These are phyloP conservation scores for Mycosarcoma maydis DNA, from an alignment of 1,284 basidiomycete genomes.

Conservation along the genomic window DNA sequence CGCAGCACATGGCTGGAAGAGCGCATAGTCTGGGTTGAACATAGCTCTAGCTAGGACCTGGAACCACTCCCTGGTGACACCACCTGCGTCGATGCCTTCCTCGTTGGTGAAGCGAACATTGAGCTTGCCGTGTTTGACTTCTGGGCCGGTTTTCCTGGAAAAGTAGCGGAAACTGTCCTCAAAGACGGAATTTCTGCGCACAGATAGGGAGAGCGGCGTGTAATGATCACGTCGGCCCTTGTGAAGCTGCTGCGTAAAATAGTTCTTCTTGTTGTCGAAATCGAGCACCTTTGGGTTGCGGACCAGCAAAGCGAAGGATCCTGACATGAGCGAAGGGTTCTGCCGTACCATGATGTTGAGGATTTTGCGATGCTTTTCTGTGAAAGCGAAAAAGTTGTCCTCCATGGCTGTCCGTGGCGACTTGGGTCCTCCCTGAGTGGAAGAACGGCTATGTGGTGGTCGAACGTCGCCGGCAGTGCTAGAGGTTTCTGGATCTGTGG, in stretches of 20 bases:
- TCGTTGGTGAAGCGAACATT: constrained; percentile 97
- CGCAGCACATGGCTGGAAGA: constrained; percentile 89
- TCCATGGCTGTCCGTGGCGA: constrained; percentile 69
- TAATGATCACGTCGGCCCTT: constrained; percentile 81
- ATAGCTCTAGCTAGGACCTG: constrained; percentile 96
- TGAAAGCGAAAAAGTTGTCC: constrained; percentile 91
- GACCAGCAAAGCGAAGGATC: constrained; percentile 94
- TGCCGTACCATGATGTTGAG: constrained; percentile 97
- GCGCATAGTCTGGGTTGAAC: constrained; percentile 98
- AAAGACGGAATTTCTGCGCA: constrained; percentile 91
- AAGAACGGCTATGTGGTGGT: constrained; percentile 41
- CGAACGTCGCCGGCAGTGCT: constrained; percentile 23
- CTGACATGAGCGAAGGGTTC: constrained; percentile 96
- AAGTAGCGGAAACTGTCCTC: constrained; percentile 96
- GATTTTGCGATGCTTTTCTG: constrained; percentile 91
- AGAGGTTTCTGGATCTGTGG: constrained; percentile 29
- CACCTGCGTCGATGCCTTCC: constrained; percentile 97
- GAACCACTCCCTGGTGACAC: constrained; percentile 98
- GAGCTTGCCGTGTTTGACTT: constrained; percentile 97
- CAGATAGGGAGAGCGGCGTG: constrained; percentile 85
- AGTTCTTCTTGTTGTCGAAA: constrained; percentile 99
- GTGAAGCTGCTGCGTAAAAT: constrained; percentile 96
- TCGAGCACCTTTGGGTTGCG: constrained; percentile 96
- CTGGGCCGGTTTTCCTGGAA: constrained; percentile 88
- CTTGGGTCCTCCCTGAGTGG: constrained; percentile 24